Base-by-base conservation (phyloP, 2,329 filamentous ascomycete genomes). In the Incumbomyces delicatus region DNA sequence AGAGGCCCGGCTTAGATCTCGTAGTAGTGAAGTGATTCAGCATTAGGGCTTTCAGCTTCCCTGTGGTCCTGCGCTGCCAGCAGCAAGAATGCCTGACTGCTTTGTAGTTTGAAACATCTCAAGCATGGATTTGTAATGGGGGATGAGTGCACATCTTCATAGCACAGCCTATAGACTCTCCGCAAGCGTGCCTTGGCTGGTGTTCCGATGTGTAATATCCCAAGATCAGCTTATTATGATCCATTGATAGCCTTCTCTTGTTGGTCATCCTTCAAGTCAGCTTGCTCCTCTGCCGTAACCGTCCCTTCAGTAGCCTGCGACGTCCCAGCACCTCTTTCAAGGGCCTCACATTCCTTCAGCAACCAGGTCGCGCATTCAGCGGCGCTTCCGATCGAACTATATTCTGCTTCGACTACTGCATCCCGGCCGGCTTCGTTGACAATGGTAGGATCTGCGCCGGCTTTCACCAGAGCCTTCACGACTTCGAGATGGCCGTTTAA, bases 381-480 rank as follows among this genome's bases (percentile, higher is more conserved):
- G 7, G 43, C 52, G 3, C 48, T 48, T 10, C 55, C 50, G 35
- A 50, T 49, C 5, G 50, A 53, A 41, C 50, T 52, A 18, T 84
- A 74, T 62, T 85, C 78, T 13, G 85, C 84, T 55, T 87, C 70
- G 57, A 87, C 86, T 2, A 88, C 70, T 2, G 84, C 80, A 57
- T 89, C 83, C 58, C 94, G 86, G 22, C 94, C 88, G 40, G 85
- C 85, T 60, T 82, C 78, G 62, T 96, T 96, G 60, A 81, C 81
- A 29, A 87, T 69, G 10, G 80, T 80, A 3, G 88, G 81, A 49
- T 87, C 83, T 1, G 88, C 88, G 2, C 87, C 88, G 2, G 79
- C 72, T 37, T 81, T 79, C 1, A 95, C 73, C 11, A 98, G 74
- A 1, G 80, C 67, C 69, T 89, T 85, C 6, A 95, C 87, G 2